phyloP scores from a whole-genome alignment of 2,329 filamentous ascomycete genomes.

The Colletotrichum musicola region DNA sequence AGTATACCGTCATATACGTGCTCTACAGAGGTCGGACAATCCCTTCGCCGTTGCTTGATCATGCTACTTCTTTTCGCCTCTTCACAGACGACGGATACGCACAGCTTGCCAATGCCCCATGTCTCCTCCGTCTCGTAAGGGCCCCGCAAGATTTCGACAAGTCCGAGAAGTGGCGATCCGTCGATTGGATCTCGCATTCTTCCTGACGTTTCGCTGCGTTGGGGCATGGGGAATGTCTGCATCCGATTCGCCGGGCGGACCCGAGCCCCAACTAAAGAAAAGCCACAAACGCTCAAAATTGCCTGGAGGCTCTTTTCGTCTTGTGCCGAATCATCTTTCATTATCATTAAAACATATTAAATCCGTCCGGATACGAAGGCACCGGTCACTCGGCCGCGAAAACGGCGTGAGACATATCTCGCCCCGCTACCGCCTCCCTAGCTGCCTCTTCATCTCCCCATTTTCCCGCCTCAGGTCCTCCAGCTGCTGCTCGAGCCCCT shows the following conservation, averaged over 20 bases:
- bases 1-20: background rate
- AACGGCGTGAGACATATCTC: background rate
- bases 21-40: background rate
- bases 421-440: slow-evolving; percentile 23
- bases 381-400: slow-evolving; percentile 3
- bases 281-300: slow-evolving; percentile 21
- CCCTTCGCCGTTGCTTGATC: background rate
- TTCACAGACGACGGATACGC: background rate
- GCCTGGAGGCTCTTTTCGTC: background rate
- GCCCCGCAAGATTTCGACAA: background rate
- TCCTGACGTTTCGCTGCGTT: background rate
- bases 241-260: slow-evolving; percentile 1
- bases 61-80: background rate
- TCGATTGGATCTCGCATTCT: background rate
- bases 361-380: background rate
- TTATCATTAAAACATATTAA: slow-evolving; percentile 22
- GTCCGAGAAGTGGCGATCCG: background rate
- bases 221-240: background rate
- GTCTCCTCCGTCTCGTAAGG: background rate
- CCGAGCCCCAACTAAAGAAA: background rate
- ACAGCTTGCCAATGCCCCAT: background rate
- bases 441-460: slow-evolving; percentile 45
- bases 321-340: slow-evolving; percentile 13
- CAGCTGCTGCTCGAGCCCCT: slow-evolving; percentile 65
- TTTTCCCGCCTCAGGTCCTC: slow-evolving; percentile 65